phyloP scores from a whole-genome alignment of 2,329 filamentous ascomycete species.

The Colletotrichum sp. region DNA sequence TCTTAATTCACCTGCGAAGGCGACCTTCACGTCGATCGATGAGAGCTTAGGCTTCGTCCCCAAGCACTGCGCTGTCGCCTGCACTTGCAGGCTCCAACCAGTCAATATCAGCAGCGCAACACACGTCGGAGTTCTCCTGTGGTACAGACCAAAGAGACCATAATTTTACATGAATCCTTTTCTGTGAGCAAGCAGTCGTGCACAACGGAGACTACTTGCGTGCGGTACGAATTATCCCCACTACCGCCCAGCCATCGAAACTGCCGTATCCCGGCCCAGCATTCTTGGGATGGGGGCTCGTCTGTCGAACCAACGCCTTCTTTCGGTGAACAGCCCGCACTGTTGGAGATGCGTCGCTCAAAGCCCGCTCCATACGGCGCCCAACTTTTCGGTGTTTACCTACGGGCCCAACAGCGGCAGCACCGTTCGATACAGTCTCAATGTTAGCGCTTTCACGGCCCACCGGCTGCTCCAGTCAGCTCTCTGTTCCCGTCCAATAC shows the following conservation, averaged over 20 bases:
- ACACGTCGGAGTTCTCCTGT: neutral
- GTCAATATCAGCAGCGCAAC: neutral
- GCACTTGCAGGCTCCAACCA: neutral
- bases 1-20: too few relatives aligned
- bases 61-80: neutral
- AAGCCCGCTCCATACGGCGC: neutral
- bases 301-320: neutral
- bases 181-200: neutral
- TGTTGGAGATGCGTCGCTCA: neutral
- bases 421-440: neutral
- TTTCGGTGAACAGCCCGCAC: neutral
- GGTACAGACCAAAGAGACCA: neutral
- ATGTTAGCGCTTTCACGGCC: neutral
- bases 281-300: neutral
- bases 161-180: neutral
- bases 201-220: neutral
- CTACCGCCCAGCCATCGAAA: neutral
- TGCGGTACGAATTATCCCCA: neutral
- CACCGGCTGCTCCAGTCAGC: neutral
- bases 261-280: constrained; percentile 13
- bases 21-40: neutral
- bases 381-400: neutral
- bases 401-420: neutral
- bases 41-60: neutral
- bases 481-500: constrained; percentile 1